Evolutionary conservation across 176 grass and related monocot genomes (phyloP).

Genomic region (Carex littledalei): DNA sequence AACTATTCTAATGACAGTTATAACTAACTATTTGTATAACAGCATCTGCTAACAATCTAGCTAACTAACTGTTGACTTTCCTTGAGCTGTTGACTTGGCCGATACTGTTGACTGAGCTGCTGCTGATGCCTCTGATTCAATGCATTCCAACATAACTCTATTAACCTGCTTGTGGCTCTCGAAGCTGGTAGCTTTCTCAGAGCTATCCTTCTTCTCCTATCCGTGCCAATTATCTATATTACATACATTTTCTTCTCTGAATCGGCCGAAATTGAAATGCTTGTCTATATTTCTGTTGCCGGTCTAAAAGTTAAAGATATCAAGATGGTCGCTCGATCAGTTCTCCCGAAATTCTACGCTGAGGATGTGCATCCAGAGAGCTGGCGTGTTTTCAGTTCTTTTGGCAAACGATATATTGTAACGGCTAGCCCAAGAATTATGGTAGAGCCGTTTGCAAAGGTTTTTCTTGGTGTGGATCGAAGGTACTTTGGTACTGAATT

Average conservation of each 20-base stretch:
- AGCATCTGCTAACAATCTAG: too few species aligned
- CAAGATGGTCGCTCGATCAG: constrained; percentile 74
- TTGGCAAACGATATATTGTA: constrained; percentile 54
- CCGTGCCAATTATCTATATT: constrained; percentile 64
- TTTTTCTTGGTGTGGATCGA: constrained; percentile 61
- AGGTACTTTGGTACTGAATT: too few species aligned
- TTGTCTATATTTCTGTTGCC: constrained; percentile 76
- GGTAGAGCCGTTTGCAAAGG: constrained; percentile 58
- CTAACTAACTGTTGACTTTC: too few species aligned
- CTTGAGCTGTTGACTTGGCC: too few species aligned
- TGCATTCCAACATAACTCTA: too few species aligned
- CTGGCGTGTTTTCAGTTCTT: constrained; percentile 85
- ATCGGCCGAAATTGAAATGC: constrained; percentile 62
- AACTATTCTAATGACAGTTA: too few species aligned
- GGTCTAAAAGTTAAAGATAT: constrained; percentile 67
- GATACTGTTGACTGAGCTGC: too few species aligned
- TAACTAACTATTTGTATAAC: too few species aligned
- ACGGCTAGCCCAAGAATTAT: constrained; percentile 76
- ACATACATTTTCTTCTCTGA: constrained; percentile 91
- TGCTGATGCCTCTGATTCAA: too few species aligned
- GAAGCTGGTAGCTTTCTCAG: constrained; percentile 87
- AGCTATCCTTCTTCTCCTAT: constrained; percentile 58
- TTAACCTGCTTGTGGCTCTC: constrained; percentile 70
- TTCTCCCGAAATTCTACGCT: constrained; percentile 86
- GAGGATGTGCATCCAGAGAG: constrained; percentile 94